Percentiles rank a stretch among this genome's conserved stretches.
Evolutionary conservation across 106 monocot genomes (phyloP).

Genomic region (Dioscorea zingiberensis): DNA sequence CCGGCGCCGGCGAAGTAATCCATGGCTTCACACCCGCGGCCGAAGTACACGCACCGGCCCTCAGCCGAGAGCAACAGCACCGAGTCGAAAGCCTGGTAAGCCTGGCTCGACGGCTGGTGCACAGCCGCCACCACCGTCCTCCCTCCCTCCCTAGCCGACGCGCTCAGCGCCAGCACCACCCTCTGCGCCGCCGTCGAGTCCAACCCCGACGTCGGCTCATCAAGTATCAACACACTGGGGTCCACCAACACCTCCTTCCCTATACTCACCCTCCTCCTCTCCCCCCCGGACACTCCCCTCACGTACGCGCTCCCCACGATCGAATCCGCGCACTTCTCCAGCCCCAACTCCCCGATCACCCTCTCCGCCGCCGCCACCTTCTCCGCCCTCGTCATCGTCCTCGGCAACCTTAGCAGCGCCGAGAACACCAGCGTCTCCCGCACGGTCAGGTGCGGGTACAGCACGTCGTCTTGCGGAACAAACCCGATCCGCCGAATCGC

Average conservation of each 20-base stretch:
- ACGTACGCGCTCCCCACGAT: conserved; percentile 51
- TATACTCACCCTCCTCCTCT: conserved; percentile 88
- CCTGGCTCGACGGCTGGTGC: conserved; percentile 82
- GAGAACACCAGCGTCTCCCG: conserved; percentile 68
- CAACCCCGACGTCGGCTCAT: conserved; percentile 89
- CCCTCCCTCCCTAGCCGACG: conserved; percentile 49
- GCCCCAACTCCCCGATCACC: conserved; percentile 70
- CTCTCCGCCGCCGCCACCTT: conserved; percentile 51
- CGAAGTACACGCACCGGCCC: conserved; percentile 66
- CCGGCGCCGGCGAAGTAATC: conserved; percentile 66
- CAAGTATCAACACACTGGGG: conserved; percentile 75
- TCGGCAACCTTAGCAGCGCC: conserved; percentile 65
- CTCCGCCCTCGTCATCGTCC: conserved; percentile 22
- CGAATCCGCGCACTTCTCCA: conserved; percentile 60
- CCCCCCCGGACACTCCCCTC: conserved; percentile 79
- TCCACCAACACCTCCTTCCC: conserved; percentile 79
- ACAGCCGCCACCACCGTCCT: conserved; percentile 62
- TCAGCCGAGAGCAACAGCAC: conserved; percentile 67
- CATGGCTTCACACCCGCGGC: conserved; percentile 60
- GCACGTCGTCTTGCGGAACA: conserved; percentile 80
- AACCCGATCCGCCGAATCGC: conserved; percentile 38
- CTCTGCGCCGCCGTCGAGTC: conserved; percentile 79
- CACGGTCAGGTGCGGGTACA: conserved; percentile 80
- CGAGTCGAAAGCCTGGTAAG: conserved; percentile 75
- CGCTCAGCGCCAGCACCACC: conserved; percentile 40